phyloP scores from a whole-genome alignment of 2,329 filamentous ascomycete species.

The Curvularia eragrostidis region DNA sequence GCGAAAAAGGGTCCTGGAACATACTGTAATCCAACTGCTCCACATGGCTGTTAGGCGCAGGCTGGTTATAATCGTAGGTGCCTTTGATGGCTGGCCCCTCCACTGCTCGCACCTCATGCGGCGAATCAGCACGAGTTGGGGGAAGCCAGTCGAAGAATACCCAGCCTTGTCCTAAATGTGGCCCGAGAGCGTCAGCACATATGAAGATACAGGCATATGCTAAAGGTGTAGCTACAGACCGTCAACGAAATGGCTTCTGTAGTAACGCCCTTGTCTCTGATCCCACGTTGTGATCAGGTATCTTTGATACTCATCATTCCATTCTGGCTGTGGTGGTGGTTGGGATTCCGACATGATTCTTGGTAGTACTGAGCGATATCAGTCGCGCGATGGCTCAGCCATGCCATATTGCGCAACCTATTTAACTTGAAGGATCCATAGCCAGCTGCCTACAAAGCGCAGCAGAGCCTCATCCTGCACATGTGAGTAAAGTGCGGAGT shows the following conservation, averaged over 20 bases:
- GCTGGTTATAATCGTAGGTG: neutral
- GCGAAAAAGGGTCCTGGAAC: neutral
- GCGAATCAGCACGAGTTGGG: neutral
- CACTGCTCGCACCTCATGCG: neutral
- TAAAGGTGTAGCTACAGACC: neutral
- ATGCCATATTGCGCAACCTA: neutral
- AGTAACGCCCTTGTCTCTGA: neutral
- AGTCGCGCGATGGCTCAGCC: neutral
- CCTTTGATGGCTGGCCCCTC: neutral
- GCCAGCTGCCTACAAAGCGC: neutral
- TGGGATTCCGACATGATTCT: neutral
- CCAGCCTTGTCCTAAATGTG: neutral
- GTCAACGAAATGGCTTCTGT: neutral
- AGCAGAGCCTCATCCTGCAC: slow-evolving; percentile 2
- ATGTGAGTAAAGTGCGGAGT: neutral
- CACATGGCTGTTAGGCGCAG: neutral
- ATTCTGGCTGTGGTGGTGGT: neutral
- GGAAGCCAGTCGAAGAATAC: slow-evolving; percentile 1
- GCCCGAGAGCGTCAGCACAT: neutral
- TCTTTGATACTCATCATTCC: neutral
- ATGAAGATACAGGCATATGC: neutral
- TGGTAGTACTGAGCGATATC: neutral
- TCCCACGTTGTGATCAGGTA: neutral
- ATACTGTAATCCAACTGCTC: neutral
- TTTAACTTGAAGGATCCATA: neutral